These are phyloP conservation scores for Pyrus pyrifolia DNA, from an alignment of 306 rosid genomes.

Conservation along the genomic window DNA sequence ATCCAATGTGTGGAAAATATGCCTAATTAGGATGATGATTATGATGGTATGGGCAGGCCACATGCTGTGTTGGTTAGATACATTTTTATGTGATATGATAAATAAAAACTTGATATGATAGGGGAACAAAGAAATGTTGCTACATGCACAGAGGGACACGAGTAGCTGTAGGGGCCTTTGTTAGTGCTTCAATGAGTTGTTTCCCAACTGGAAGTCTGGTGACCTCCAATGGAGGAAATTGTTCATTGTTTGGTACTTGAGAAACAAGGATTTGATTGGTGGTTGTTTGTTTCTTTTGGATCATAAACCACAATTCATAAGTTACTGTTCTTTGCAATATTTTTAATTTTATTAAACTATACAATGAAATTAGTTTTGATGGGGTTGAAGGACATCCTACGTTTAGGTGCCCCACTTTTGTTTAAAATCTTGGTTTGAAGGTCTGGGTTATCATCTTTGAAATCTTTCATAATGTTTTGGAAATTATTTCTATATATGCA, in stretches of 20 bases:
- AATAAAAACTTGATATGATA: constrained; percentile 13
- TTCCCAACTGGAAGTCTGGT: constrained; percentile 52
- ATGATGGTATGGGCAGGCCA: constrained; percentile 51
- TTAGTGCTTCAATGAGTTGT: constrained; percentile 74
- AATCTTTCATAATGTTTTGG: background rate
- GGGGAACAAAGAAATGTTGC: constrained; percentile 32
- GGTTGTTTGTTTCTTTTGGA: constrained; percentile 40
- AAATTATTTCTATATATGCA: background rate
- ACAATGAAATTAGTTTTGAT: background rate
- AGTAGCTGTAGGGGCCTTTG: constrained; percentile 35
- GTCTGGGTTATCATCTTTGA: background rate
- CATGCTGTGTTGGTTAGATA: constrained; percentile 47
- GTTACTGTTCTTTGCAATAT: too few species aligned
- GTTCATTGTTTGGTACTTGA: constrained; percentile 33
- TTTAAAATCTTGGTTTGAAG: background rate
- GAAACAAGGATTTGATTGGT: constrained; percentile 74
- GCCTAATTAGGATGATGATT: constrained; percentile 3
- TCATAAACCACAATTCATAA: constrained; percentile 9
- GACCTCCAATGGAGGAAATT: constrained; percentile 28
- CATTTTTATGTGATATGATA: constrained; percentile 18
- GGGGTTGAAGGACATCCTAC: background rate
- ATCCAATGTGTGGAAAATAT: background rate
- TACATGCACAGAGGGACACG: constrained; percentile 32
- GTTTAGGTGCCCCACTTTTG: background rate
- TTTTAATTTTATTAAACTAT: too few species aligned